A percentile compares a stretch with the other conserved stretches of the same genome.
Conservation (phyloP, 176 grass and related monocot species). For the Eleusine indica region DNA sequence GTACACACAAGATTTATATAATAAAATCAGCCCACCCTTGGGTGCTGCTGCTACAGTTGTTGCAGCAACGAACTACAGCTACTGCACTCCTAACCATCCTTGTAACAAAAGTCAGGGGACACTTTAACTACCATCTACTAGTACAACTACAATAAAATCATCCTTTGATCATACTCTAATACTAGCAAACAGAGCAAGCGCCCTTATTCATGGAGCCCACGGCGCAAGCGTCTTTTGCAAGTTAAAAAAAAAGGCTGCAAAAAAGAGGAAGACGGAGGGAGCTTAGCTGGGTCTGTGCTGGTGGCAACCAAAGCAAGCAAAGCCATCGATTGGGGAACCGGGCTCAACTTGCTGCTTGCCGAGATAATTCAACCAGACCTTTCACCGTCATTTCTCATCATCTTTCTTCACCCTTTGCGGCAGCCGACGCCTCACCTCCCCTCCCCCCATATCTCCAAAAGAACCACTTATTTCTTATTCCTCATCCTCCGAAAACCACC, state of each 20-base stretch:
- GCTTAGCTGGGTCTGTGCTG: slow-evolving; percentile 42
- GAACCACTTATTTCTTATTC: slow-evolving; percentile 31
- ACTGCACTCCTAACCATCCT: slow-evolving; percentile 13
- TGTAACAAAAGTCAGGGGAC: slow-evolving; percentile 14
- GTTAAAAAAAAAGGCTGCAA: slow-evolving; percentile 45
- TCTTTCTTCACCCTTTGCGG: not conserved
- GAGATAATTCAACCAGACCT: not conserved
- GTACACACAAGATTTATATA: not conserved
- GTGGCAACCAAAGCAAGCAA: slow-evolving; percentile 37
- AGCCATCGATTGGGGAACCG: slow-evolving; percentile 15
- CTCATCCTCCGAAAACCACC: not conserved
- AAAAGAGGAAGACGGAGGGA: slow-evolving; percentile 18
- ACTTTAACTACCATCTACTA: not conserved
- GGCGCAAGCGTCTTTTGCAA: slow-evolving; percentile 42
- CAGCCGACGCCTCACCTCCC: slow-evolving; percentile 18
- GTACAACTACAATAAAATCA: slow-evolving; percentile 13
- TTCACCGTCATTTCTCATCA: not conserved
- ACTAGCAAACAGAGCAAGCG: not conserved
- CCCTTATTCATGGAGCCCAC: slow-evolving; percentile 60
- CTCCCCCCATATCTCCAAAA: not conserved
- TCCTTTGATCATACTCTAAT: not conserved
- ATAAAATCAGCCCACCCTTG: not conserved
- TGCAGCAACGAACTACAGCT: not conserved
- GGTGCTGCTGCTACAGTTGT: not conserved
- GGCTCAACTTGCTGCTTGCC: not conserved